Base-by-base conservation (phyloP, 306 rosid species). In the Canavalia gladiata region DNA sequence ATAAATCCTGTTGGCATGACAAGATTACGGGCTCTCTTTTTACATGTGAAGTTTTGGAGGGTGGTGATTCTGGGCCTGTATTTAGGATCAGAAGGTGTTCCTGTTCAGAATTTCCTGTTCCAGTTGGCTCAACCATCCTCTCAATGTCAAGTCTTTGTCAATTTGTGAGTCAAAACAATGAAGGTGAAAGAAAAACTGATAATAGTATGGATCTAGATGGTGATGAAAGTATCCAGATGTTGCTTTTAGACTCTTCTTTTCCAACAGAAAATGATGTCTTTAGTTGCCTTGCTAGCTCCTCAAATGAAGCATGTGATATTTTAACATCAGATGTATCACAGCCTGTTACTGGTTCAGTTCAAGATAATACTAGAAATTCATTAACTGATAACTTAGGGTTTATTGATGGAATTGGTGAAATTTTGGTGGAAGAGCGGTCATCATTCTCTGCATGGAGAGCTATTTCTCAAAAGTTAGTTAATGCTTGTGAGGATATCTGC, bases 1-100 rank as follows among this genome's bases (percentile, higher is more conserved):
- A 85, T 82, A 90, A 75, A 87, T 92, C 97, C 66, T 90, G 92
- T 81, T 96, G 98, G 99, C 99, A 96, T 81, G 99, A 96, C 86
- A 90, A 68, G 80, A 82, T 94, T 81, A 93, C 99, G 47, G 94
- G 97, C 51, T 96, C 99, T 72, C 83, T 93, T 73, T 96, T 93
- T 80, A 82, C 88, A 54, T 89, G 86, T 82, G 97, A 96, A 85
- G 89, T 96, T 82, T 81, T 87, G 76, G 94, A 94, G 66, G 99
- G 98, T 56, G 98, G 97, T 78, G 95, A 90, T 82, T 84, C 90
- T 87, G 99, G 99, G 56, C 99, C 99, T 77, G 52, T 85, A 80
- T 96, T 93, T 83, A 94, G 81, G 87, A 86, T 96, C 82, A 89
- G 78, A 78, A 88, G 99, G 87, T 74, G 87, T 83, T 81, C 97